A percentile compares a stretch with the other conserved stretches of the same genome.
Conservation (phyloP, 768 basidiomycete species). For the Tylopilus sp. region DNA sequence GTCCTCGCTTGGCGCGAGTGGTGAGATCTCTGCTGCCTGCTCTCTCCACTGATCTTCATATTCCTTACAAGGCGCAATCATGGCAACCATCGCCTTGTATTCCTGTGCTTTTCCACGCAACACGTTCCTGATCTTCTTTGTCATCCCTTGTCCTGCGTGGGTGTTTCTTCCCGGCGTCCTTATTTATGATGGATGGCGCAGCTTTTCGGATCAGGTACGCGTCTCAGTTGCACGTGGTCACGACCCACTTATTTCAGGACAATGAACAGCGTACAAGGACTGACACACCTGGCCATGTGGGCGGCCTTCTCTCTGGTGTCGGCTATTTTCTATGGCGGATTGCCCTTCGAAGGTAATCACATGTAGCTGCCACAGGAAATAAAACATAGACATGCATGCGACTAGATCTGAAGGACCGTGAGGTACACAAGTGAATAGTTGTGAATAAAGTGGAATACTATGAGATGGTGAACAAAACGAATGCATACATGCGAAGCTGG, state of each 20-base stretch:
- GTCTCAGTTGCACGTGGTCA: background rate
- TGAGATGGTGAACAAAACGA: slow-evolving; percentile 13
- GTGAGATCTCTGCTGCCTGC: slow-evolving; percentile 35
- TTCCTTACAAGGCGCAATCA: slow-evolving; percentile 58
- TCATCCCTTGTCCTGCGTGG: slow-evolving; percentile 82
- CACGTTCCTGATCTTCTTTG: slow-evolving; percentile 68
- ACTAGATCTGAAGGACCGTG: slow-evolving; percentile 4
- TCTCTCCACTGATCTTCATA: background rate
- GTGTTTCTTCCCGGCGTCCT: slow-evolving; percentile 59
- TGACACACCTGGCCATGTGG: slow-evolving; percentile 68
- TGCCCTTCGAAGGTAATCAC: slow-evolving; percentile 25
- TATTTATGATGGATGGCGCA: slow-evolving; percentile 34
- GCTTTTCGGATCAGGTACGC: slow-evolving; percentile 34
- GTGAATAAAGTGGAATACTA: slow-evolving; percentile 12
- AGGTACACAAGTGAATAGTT: slow-evolving; percentile 9
- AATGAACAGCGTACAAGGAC: slow-evolving; percentile 44
- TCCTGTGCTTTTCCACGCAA: slow-evolving; percentile 66
- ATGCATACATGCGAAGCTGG: slow-evolving; percentile 4
- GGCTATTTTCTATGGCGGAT: slow-evolving; percentile 44
- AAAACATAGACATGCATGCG: slow-evolving; percentile 8
- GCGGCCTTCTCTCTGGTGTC: slow-evolving; percentile 59
- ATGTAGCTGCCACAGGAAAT: background rate
- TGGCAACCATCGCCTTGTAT: slow-evolving; percentile 65
- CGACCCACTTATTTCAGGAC: background rate
- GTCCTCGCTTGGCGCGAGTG: slow-evolving; percentile 68